phyloP scores from a whole-genome alignment of 805 yeast genomes.

The Suhomyces sp. region DNA sequence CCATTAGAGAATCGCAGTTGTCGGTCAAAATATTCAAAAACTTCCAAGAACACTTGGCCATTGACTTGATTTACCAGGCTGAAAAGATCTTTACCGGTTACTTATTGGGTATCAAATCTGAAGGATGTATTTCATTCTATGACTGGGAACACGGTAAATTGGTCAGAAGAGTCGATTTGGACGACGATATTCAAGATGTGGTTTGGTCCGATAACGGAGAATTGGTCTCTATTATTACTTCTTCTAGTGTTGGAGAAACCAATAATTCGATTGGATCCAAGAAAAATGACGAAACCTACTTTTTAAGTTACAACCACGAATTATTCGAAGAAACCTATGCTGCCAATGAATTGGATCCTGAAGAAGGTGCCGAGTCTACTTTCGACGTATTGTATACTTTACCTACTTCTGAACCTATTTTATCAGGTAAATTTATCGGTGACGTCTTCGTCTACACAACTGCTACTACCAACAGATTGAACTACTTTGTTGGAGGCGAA shows the following conservation, averaged over 20 bases:
- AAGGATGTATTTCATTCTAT: slow-evolving; percentile 80
- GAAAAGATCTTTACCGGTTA: slow-evolving; percentile 87
- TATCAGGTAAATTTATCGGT: slow-evolving; percentile 95
- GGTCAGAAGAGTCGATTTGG: slow-evolving; percentile 85
- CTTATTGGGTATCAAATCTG: slow-evolving; percentile 79
- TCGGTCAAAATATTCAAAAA: slow-evolving; percentile 73
- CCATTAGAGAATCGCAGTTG: slow-evolving; percentile 68
- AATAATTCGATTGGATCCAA: slow-evolving; percentile 30
- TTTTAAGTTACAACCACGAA: slow-evolving; percentile 70
- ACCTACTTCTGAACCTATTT: slow-evolving; percentile 62
- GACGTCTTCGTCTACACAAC: slow-evolving; percentile 95
- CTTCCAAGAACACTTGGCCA: slow-evolving; percentile 71
- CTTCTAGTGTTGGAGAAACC: slow-evolving; percentile 20
- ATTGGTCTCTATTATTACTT: slow-evolving; percentile 64
- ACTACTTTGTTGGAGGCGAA: slow-evolving; percentile 93
- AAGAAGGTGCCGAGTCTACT: slow-evolving; percentile 85
- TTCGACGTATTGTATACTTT: slow-evolving; percentile 84
- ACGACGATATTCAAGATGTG: slow-evolving; percentile 68
- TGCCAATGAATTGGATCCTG: slow-evolving; percentile 58
- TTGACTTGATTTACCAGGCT: slow-evolving; percentile 67
- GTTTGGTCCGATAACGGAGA: slow-evolving; percentile 95
- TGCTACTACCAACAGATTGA: slow-evolving; percentile 71
- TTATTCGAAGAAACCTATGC: slow-evolving; percentile 60
- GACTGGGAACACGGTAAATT: slow-evolving; percentile 90
- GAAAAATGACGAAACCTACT: slow-evolving; percentile 64